These are phyloP conservation scores for Euphrasia confusa DNA, from an alignment of 257 asterid genomes.

Conservation along the genomic window DNA sequence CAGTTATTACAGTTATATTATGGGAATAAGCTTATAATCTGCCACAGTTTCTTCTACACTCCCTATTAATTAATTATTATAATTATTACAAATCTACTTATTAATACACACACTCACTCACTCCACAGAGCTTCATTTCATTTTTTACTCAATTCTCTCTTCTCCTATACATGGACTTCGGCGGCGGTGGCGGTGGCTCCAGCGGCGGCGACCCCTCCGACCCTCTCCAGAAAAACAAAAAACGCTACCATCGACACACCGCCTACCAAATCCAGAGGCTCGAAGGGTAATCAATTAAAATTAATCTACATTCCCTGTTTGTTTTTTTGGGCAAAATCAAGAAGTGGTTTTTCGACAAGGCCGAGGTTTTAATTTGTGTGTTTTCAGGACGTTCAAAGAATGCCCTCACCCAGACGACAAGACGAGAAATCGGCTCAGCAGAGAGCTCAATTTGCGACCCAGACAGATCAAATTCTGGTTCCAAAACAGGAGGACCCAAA, in stretches of 20 bases:
- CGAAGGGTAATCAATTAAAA: constrained; percentile 46
- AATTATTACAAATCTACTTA: background rate
- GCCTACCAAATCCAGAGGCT: constrained; percentile 86
- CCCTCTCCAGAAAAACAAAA: constrained; percentile 48
- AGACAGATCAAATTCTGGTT: constrained; percentile 97
- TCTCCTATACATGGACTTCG: constrained; percentile 56
- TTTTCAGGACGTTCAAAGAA: constrained; percentile 70
- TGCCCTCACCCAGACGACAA: constrained; percentile 97
- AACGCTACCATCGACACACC: constrained; percentile 91
- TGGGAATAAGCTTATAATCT: constrained; percentile 45
- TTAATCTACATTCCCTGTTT: background rate
- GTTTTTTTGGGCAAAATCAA: background rate
- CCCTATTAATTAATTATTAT: constrained; percentile 9
- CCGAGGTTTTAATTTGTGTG: constrained; percentile 23
- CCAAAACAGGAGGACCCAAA: constrained; percentile 91
- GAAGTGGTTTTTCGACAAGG: constrained; percentile 3
- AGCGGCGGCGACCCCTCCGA: constrained; percentile 53
- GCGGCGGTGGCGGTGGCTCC: constrained; percentile 59
- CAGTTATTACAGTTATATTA: constrained; percentile 38
- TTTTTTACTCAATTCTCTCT: background rate
- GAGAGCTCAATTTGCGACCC: constrained; percentile 81
- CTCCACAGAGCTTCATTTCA: background rate
- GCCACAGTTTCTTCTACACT: constrained; percentile 31
- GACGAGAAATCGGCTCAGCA: constrained; percentile 70
- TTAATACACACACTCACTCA: background rate